Conservation (phyloP, 2,329 filamentous ascomycete genomes). For the Didymella pomorum region DNA sequence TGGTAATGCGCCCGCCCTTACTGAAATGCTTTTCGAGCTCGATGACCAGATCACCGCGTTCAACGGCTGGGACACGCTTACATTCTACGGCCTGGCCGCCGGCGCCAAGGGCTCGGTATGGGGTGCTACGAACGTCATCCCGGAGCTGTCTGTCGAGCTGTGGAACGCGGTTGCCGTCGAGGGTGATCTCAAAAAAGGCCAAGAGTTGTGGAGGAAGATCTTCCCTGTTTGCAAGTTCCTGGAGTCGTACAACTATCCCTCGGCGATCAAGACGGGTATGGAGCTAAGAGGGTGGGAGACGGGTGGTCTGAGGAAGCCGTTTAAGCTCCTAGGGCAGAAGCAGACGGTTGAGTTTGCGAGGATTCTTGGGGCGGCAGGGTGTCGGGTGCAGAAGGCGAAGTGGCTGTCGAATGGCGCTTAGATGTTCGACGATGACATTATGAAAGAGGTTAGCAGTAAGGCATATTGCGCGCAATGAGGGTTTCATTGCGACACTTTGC, state of each 20-base stretch:
- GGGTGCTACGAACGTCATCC: conserved; percentile 62
- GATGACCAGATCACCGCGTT: conserved; percentile 57
- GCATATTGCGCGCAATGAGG: no score
- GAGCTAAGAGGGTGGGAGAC: conserved; percentile 57
- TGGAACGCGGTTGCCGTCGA: conserved; percentile 58
- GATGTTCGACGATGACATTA: not conserved
- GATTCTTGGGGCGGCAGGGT: conserved; percentile 9
- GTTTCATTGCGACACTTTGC: no score
- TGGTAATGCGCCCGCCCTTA: conserved; percentile 60
- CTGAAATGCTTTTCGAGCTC: conserved; percentile 58
- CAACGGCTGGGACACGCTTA: conserved; percentile 64
- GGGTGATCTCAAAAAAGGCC: conserved; percentile 53
- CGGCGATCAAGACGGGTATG: conserved; percentile 60
- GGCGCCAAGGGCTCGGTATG: conserved; percentile 61
- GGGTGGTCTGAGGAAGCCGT: conserved; percentile 60
- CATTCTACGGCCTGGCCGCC: conserved; percentile 61
- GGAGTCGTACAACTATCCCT: conserved; percentile 58
- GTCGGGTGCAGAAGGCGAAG: conserved; percentile 9
- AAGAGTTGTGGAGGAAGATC: conserved; percentile 60
- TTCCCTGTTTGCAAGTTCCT: conserved; percentile 61
- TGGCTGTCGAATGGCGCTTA: conserved; percentile 14
- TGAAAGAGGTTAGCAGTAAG: not conserved
- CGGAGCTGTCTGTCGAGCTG: conserved; percentile 58
- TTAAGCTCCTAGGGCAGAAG: conserved; percentile 47
- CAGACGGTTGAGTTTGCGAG: conserved; percentile 15